Percentiles rank a stretch among this genome's conserved stretches.
Evolutionary conservation across 331 rosid genomes (phyloP).

Genomic region (Pyracantha coccinea): DNA sequence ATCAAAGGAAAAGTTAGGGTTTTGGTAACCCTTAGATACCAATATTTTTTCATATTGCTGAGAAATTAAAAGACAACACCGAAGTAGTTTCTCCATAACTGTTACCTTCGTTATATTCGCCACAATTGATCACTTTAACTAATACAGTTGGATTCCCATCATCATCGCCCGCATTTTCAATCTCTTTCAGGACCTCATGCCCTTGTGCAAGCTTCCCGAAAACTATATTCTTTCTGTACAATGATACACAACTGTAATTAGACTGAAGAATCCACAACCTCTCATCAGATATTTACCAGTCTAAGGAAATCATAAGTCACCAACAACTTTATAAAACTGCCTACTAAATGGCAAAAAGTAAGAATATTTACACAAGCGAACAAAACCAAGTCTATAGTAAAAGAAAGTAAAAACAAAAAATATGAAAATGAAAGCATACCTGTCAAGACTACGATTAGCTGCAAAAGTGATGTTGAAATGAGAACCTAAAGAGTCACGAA

Average conservation of each 20-base stretch:
- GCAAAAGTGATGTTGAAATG: slow-evolving; percentile 77
- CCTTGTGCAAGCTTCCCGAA: slow-evolving; percentile 91
- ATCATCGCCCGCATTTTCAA: slow-evolving; percentile 71
- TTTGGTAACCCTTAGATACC: neutral
- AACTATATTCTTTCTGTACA: slow-evolving; percentile 71
- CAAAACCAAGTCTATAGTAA: neutral
- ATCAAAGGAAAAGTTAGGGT: neutral
- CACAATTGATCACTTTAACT: slow-evolving; percentile 82
- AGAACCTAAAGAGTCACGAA: slow-evolving; percentile 75
- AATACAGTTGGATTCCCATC: slow-evolving; percentile 77
- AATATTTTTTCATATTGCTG: neutral
- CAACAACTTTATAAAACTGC: neutral
- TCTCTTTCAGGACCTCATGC: slow-evolving; percentile 49
- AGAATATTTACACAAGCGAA: neutral
- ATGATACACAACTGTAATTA: neutral
- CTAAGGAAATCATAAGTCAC: neutral
- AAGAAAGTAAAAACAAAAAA: neutral
- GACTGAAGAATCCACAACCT: neutral
- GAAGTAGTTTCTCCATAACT: neutral
- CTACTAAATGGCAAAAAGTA: neutral
- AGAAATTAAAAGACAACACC: neutral
- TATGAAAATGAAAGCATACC: slow-evolving; percentile 39
- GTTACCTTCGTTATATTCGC: slow-evolving; percentile 74
- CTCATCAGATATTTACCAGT: neutral
- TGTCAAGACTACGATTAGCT: slow-evolving; percentile 68